Evolutionary conservation across 1,284 basidiomycete species (phyloP).

Genomic region (Boletus smithii): DNA sequence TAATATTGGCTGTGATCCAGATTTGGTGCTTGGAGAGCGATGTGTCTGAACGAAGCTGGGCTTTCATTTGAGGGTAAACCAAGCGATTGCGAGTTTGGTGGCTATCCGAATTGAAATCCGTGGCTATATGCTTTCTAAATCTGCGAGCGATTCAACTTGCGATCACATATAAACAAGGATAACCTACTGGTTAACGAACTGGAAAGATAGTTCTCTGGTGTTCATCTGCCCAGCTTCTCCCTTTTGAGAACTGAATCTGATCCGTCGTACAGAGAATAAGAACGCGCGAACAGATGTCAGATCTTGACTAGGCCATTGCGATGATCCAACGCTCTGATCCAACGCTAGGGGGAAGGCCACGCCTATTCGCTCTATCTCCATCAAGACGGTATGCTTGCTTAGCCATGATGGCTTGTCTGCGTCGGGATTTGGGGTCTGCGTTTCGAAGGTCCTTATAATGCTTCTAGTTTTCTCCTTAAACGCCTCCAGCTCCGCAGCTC

Average conservation of each 20-base stretch:
- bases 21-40: conserved; percentile 52
- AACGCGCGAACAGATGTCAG: conserved; percentile 67
- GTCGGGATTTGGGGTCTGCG: conserved; percentile 45
- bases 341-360: conserved; percentile 78
- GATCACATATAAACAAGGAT: neutral
- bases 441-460: conserved; percentile 71
- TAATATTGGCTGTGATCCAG: conserved; percentile 71
- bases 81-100: conserved; percentile 76
- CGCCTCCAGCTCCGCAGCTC: conserved; percentile 70
- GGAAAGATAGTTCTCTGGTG: conserved; percentile 73
- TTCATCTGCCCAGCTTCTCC: conserved; percentile 77
- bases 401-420: conserved; percentile 56
- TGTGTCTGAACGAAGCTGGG: conserved; percentile 63
- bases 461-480: conserved; percentile 79
- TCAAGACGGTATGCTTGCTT: conserved; percentile 58
- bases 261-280: conserved; percentile 73
- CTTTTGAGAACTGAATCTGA: conserved; percentile 69
- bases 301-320: conserved; percentile 39
- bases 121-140: conserved; percentile 68
- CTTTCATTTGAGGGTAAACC: conserved; percentile 77
- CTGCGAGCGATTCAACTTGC: conserved; percentile 37
- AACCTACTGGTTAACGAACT: conserved; percentile 74
- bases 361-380: conserved; percentile 71
- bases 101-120: conserved; percentile 69
- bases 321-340: conserved; percentile 50